Evolutionary conservation across 169 alveolate species (phyloP).

Genomic region (Theileria equi): DNA sequence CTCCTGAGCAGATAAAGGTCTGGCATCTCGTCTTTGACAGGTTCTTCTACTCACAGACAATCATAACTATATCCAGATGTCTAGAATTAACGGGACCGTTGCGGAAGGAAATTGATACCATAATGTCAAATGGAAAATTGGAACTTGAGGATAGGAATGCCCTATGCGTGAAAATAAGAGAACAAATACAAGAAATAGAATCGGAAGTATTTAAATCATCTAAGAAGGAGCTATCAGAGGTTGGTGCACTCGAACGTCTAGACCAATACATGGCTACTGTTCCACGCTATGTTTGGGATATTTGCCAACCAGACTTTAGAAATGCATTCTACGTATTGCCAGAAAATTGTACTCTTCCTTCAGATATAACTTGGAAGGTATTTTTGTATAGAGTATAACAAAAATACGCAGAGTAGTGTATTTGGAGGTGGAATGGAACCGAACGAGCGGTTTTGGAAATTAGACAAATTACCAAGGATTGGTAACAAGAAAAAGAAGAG

Average conservation of each 20-base stretch:
- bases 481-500: slow-evolving; percentile 70
- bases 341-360: slow-evolving; percentile 58
- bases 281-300: slow-evolving; percentile 70
- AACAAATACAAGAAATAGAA: slow-evolving; percentile 47
- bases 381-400: not conserved
- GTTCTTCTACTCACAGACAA: not conserved
- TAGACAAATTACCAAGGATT: slow-evolving; percentile 62
- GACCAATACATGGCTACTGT: slow-evolving; percentile 53
- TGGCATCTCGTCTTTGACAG: slow-evolving; percentile 51
- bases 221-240: slow-evolving; percentile 18
- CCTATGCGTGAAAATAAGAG: slow-evolving; percentile 59
- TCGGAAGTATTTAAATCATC: slow-evolving; percentile 42
- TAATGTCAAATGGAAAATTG: slow-evolving; percentile 52
- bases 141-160: slow-evolving; percentile 66
- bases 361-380: slow-evolving; percentile 68
- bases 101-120: slow-evolving; percentile 58
- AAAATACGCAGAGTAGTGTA: slow-evolving; percentile 52
- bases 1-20: slow-evolving; percentile 63
- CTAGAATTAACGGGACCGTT: slow-evolving; percentile 57
- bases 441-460: slow-evolving; percentile 63
- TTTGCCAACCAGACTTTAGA: slow-evolving; percentile 68
- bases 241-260: slow-evolving; percentile 50
- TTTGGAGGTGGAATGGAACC: slow-evolving; percentile 69
- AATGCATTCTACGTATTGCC: slow-evolving; percentile 59
- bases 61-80: not conserved